Evolutionary conservation across 441 rosid species (phyloP).

Genomic region (Populus hybrid): DNA sequence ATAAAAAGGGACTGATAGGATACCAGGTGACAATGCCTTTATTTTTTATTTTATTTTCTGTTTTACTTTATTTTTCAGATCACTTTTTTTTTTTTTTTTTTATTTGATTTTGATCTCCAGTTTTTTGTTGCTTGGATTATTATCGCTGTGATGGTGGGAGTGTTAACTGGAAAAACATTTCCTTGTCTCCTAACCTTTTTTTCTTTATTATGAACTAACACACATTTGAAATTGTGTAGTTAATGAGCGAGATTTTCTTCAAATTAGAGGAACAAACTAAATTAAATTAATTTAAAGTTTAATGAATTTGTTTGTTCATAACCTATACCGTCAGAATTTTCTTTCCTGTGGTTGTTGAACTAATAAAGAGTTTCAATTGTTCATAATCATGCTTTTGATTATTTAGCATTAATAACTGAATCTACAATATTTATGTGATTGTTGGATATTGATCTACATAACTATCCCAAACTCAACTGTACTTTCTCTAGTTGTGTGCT

Average conservation of each 20-base stretch:
- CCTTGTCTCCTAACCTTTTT: neutral
- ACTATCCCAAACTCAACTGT: neutral
- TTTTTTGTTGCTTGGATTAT: neutral
- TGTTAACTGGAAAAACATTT: neutral
- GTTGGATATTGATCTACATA: neutral
- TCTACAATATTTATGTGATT: neutral
- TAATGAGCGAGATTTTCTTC: neutral
- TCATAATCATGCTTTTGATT: neutral
- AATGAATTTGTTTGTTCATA: neutral
- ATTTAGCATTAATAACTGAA: neutral
- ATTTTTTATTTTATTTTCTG: conserved; percentile 8
- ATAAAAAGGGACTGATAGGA: conserved; percentile 77
- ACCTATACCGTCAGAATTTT: neutral
- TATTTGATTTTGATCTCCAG: neutral
- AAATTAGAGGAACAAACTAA: neutral
- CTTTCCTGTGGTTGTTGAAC: neutral
- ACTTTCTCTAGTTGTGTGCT: neutral
- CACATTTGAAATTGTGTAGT: neutral
- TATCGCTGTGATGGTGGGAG: neutral
- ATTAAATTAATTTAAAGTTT: neutral
- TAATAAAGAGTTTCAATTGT: neutral
- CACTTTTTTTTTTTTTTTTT: neutral
- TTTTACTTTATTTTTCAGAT: neutral
- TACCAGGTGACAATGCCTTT: conserved; percentile 60
- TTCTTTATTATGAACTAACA: neutral